These are phyloP conservation scores for Pterocarpus santalinus DNA, from an alignment of 306 rosid species.

Conservation along the genomic window DNA sequence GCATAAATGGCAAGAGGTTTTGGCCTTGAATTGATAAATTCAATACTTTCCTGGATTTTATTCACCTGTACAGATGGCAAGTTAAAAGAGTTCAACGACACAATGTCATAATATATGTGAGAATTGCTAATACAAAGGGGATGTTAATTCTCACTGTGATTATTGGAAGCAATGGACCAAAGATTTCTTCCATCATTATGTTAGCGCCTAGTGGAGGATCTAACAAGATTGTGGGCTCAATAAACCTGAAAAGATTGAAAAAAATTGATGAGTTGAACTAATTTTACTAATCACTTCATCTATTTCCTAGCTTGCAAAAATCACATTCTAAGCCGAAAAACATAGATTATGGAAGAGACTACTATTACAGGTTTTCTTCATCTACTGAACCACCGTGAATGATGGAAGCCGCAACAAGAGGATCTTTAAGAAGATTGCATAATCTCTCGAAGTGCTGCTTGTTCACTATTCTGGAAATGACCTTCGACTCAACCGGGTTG, in stretches of 20 bases:
- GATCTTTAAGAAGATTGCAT: constrained; percentile 71
- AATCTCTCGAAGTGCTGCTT: constrained; percentile 71
- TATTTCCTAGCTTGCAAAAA: neutral
- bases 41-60: constrained; percentile 74
- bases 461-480: constrained; percentile 70
- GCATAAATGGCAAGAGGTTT: constrained; percentile 89
- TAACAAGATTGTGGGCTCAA: constrained; percentile 88
- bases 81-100: constrained; percentile 26
- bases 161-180: constrained; percentile 90
- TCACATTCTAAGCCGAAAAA: neutral
- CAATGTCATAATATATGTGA: constrained; percentile 19
- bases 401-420: constrained; percentile 72
- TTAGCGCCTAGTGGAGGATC: constrained; percentile 83
- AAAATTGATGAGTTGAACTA: neutral
- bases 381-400: constrained; percentile 81
- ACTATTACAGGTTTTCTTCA: constrained; percentile 69
- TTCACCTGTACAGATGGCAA: constrained; percentile 61
- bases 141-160: constrained; percentile 74
- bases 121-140: neutral
- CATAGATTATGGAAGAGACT: constrained; percentile 18
- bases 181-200: constrained; percentile 89
- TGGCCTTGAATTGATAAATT: constrained; percentile 77
- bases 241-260: constrained; percentile 62
- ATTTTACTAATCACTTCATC: neutral
- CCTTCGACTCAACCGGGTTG: constrained; percentile 58